phyloP scores from a whole-genome alignment of 2,329 filamentous ascomycete species.

The Colletotrichum agaves region DNA sequence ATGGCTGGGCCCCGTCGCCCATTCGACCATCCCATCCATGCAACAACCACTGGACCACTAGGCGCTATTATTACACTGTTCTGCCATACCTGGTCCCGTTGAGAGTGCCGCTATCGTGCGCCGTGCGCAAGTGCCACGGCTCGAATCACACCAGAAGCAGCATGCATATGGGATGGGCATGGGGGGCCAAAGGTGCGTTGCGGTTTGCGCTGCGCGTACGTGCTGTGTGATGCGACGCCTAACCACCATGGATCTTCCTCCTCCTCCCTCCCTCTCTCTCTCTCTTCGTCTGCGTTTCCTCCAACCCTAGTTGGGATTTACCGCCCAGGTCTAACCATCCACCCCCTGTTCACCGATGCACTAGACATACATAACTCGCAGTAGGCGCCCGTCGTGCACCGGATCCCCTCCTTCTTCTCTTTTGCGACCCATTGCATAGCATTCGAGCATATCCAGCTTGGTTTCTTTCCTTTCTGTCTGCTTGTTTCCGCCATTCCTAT shows the following conservation, averaged over 20 bases:
- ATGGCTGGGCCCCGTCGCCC: slow-evolving; percentile 25
- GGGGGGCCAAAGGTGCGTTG: slow-evolving; percentile 24
- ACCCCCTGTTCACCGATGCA: slow-evolving; percentile 34
- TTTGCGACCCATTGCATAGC: slow-evolving; percentile 53
- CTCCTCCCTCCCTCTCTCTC: slow-evolving; percentile 2
- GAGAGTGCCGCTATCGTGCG: slow-evolving; percentile 22
- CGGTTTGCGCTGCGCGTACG: slow-evolving; percentile 25
- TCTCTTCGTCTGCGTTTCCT: background rate
- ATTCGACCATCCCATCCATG: slow-evolving; percentile 24
- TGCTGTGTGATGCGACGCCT: slow-evolving; percentile 37
- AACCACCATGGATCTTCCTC: slow-evolving; percentile 29
- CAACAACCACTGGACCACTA: slow-evolving; percentile 13
- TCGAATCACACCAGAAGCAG: slow-evolving; percentile 37
- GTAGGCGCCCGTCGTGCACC: slow-evolving; percentile 55
- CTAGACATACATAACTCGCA: slow-evolving; percentile 59
- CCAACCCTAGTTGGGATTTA: background rate
- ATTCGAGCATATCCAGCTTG: slow-evolving; percentile 47
- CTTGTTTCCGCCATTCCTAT: slow-evolving; percentile 39
- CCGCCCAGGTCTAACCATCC: slow-evolving; percentile 14
- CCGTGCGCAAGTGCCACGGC: slow-evolving; percentile 29
- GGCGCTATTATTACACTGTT: slow-evolving; percentile 35
- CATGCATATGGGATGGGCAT: slow-evolving; percentile 33
- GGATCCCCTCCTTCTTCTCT: slow-evolving; percentile 49
- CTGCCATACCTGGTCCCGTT: slow-evolving; percentile 15
- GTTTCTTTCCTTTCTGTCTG: slow-evolving; percentile 39